Percentiles rank a stretch among this genome's conserved stretches.
Evolutionary conservation across 495 filamentous ascomycete species (phyloP).

Genomic region (Penicillium atrosanguineum): DNA sequence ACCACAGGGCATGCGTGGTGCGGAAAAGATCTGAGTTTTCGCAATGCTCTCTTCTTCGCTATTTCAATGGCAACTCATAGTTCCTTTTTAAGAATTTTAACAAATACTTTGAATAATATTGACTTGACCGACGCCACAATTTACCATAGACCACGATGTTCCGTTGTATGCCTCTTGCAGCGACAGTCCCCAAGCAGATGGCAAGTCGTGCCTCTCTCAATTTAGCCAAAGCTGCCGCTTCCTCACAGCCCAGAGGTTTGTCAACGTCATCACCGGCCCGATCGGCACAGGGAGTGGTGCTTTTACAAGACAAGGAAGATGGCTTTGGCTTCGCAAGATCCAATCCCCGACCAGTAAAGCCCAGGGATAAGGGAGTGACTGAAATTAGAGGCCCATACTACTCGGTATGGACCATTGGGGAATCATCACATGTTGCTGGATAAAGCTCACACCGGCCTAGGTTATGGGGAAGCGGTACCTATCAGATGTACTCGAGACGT

Average conservation of each 20-base stretch:
- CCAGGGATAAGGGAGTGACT: conserved; percentile 48
- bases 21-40: neutral
- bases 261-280: conserved; percentile 10
- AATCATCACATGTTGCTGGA: neutral
- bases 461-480: conserved; percentile 54
- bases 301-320: conserved; percentile 50
- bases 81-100: neutral
- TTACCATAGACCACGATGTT: conserved; percentile 1
- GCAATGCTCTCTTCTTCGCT: neutral
- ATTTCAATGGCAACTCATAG: neutral
- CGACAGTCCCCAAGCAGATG: neutral
- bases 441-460: conserved; percentile 16
- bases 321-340: conserved; percentile 55
- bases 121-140: neutral
- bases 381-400: conserved; percentile 60
- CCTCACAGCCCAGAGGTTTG: conserved; percentile 12
- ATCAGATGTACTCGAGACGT: conserved; percentile 52
- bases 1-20: neutral
- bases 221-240: conserved; percentile 8
- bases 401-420: conserved; percentile 29
- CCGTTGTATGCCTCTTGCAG: neutral
- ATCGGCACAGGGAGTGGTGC: conserved; percentile 22
- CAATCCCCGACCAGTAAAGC: conserved; percentile 50
- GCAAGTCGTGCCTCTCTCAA: conserved; percentile 1
- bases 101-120: neutral